Evolutionary conservation across 306 rosid species (phyloP).

Genomic region (Cucurbita pepo): DNA sequence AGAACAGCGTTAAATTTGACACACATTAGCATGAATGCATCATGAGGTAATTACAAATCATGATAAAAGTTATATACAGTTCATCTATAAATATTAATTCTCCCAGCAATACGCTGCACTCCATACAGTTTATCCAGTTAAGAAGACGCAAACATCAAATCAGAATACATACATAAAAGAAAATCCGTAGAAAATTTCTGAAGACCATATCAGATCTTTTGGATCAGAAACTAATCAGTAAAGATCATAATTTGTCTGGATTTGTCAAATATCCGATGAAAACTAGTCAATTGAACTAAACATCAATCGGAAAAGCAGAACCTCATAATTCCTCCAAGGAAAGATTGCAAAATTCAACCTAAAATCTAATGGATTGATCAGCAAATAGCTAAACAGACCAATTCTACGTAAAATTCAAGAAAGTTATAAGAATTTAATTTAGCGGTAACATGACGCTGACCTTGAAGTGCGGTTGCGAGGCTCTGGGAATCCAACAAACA

Average conservation of each 20-base stretch:
- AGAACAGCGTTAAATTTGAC: background rate
- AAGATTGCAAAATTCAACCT: too few relatives aligned
- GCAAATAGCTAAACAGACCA: too few relatives aligned
- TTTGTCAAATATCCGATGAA: too few relatives aligned
- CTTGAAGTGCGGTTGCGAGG: conserved; percentile 46
- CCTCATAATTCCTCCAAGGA: background rate
- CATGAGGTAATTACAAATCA: background rate
- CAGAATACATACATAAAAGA: too few relatives aligned
- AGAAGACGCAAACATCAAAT: too few relatives aligned
- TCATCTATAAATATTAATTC: too few relatives aligned
- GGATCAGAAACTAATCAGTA: background rate
- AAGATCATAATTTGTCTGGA: background rate
- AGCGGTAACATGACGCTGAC: conserved; percentile 12
- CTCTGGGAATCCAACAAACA: conserved; percentile 39
- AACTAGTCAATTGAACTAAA: background rate
- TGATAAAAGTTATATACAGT: too few relatives aligned
- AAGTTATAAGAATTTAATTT: background rate
- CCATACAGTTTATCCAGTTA: too few relatives aligned
- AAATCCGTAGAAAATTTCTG: background rate
- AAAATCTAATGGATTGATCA: too few relatives aligned
- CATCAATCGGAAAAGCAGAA: background rate
- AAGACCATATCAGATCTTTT: background rate
- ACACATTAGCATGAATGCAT: background rate
- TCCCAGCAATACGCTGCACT: too few relatives aligned
- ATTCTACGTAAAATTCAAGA: background rate